Evolutionary conservation across 768 basidiomycete species (phyloP), one percentile per base, ranked within the genome.

Genomic region (Trametes punicea): DNA sequence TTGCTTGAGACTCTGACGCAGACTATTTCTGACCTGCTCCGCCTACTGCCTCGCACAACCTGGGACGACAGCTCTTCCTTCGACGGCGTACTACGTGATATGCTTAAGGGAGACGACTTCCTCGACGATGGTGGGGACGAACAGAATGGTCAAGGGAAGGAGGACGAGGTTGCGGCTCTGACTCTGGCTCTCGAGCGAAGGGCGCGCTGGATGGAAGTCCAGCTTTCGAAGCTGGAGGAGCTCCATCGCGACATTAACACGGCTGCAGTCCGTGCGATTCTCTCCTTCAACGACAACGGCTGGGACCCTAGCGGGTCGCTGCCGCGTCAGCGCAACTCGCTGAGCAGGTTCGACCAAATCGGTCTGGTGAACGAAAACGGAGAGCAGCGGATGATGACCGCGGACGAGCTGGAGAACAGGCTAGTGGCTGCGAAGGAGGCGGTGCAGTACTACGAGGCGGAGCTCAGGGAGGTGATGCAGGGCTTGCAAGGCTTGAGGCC

Each of bases 141-240:
- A 47, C 85, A 85, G 41, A 82, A 82, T 51, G 74, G 76, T 25
- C 73, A 78, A 18, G 81, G 77, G 21, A 85, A 83, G 63, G 89
- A 91, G 59, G 90, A 92, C 64, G 91, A 94, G 66, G 90, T 93
- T 6, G 88, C 87, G 2, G 87, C 87, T 16, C 73, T 93, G 57
- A 93, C 90, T 2, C 74, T 87, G 46, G 90, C 90, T 7, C 79
- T 94, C 41, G 90, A 92, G 67, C 85, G 88, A 58, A 87, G 92
- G n/a, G 92, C 91, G 15, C 79, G 89, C 39, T 94, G 91, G 90
- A 93, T 94, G 88, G 90, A 93, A 70, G 88, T 91, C 20, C 91
- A 93, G 69, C 71, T 94, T 16, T 89, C 88, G 0, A 93, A 93
- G 67, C 75, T 94, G 31, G 91, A 94, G 69, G 91, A 91, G 65